These are phyloP conservation scores for Bipolaris oryzae DNA, from an alignment of 2,329 filamentous ascomycete genomes.

Conservation along the genomic window DNA sequence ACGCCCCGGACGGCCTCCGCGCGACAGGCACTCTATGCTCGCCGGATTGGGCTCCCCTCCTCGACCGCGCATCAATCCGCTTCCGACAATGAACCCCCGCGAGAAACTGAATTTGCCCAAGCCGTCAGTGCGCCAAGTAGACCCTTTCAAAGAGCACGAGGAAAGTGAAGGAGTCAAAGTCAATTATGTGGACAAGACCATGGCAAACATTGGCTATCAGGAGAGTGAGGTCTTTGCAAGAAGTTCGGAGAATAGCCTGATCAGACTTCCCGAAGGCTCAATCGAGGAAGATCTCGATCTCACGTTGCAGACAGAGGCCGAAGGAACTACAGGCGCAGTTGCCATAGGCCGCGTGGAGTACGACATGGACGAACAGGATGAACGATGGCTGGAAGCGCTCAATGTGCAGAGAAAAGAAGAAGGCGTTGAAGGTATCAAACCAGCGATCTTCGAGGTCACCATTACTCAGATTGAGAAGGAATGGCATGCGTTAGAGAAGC, in stretches of 20 bases:
- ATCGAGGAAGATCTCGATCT: constrained; percentile 69
- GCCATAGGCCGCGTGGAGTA: constrained; percentile 86
- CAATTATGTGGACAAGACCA: constrained; percentile 92
- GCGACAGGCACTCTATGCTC: constrained; percentile 66
- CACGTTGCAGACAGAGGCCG: constrained; percentile 64
- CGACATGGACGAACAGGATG: constrained; percentile 99
- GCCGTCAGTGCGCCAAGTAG: constrained; percentile 76
- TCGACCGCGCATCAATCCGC: constrained; percentile 71
- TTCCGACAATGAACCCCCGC: constrained; percentile 78
- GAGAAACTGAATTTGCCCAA: constrained; percentile 79
- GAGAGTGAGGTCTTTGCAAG: constrained; percentile 88
- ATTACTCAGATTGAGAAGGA: constrained; percentile 99
- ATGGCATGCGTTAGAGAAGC: constrained; percentile 94
- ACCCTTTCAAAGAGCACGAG: constrained; percentile 80
- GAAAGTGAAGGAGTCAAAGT: constrained; percentile 83
- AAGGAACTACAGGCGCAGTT: constrained; percentile 58
- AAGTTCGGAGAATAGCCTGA: constrained; percentile 70
- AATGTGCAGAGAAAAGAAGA: constrained; percentile 77
- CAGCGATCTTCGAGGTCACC: constrained; percentile 94
- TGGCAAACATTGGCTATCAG: constrained; percentile 95
- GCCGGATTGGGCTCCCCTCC: constrained; percentile 65
- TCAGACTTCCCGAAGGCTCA: constrained; percentile 66
- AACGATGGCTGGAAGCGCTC: constrained; percentile 88
- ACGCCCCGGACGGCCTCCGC: constrained; percentile 68
- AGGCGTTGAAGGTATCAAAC: constrained; percentile 81